Percentiles rank a stretch among this genome's conserved stretches.
These are phyloP conservation scores for Solanum arcanum DNA, from an alignment of 257 asterid species.

Conservation along the genomic window DNA sequence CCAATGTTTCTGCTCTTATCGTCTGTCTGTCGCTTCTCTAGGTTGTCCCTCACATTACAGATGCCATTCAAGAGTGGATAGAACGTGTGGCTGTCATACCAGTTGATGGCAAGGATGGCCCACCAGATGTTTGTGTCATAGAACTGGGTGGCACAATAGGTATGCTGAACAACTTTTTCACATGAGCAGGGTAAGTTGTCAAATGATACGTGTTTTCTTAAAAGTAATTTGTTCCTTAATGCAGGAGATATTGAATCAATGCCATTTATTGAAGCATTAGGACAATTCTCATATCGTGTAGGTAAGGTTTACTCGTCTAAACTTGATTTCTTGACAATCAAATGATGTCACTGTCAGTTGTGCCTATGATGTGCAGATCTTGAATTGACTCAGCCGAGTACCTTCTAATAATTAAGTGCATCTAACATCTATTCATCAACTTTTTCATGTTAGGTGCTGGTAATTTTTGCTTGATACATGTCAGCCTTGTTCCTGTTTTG, in stretches of 20 bases:
- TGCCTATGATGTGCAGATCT: not conserved
- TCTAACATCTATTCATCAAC: not conserved
- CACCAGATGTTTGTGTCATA: conserved; percentile 48
- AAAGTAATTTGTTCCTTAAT: not conserved
- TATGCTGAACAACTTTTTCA: not conserved
- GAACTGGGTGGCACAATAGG: conserved; percentile 47
- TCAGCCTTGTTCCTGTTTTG: conserved; percentile 73
- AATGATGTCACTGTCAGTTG: not conserved
- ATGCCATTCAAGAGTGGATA: conserved; percentile 42
- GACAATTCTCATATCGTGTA: conserved; percentile 83
- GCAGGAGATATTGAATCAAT: conserved; percentile 93
- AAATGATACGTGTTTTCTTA: not conserved
- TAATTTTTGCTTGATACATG: conserved; percentile 70
- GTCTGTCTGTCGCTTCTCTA: not conserved
- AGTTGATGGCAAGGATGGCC: conserved; percentile 39
- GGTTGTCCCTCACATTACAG: conserved; percentile 47
- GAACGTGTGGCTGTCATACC: conserved; percentile 35
- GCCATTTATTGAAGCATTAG: conserved; percentile 93
- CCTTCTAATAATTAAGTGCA: not conserved
- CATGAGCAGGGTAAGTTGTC: not conserved
- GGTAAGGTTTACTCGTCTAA: conserved; percentile 32
- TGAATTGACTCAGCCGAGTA: not conserved
- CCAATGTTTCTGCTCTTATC: not conserved
- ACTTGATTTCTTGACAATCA: not conserved
- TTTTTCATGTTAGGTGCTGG: conserved; percentile 42